These are phyloP conservation scores for Suillus fuscotomentosus DNA, from an alignment of 768 basidiomycete genomes.

Conservation along the genomic window DNA sequence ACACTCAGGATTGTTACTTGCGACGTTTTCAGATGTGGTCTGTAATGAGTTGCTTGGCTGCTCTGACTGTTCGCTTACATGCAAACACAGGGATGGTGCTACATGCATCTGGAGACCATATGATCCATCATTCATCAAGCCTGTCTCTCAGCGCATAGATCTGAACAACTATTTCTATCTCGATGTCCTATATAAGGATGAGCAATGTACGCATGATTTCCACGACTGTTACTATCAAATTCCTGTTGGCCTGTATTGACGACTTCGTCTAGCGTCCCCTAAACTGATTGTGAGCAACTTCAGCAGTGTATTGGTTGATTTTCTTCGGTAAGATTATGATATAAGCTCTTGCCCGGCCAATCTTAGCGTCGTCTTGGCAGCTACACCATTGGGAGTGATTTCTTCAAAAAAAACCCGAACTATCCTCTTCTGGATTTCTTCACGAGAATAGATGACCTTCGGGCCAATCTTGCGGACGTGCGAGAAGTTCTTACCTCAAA, in stretches of 20 bases:
- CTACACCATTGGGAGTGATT: constrained; percentile 12
- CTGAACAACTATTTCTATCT: constrained; percentile 19
- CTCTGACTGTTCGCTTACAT: neutral
- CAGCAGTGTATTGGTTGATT: constrained; percentile 15
- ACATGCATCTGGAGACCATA: neutral
- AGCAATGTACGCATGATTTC: neutral
- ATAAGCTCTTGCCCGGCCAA: too few species aligned
- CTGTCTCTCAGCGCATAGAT: constrained; percentile 13
- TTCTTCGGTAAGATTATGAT: constrained; percentile 13
- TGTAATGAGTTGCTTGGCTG: neutral
- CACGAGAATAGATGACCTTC: neutral
- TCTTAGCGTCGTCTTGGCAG: neutral
- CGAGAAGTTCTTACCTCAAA: neutral
- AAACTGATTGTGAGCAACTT: constrained; percentile 13
- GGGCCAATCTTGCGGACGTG: constrained; percentile 1
- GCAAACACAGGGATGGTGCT: neutral
- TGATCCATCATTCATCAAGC: constrained; percentile 7
- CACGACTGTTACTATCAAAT: neutral
- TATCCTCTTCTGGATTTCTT: constrained; percentile 6
- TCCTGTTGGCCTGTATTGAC: neutral
- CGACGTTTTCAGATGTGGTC: neutral
- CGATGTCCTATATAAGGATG: neutral
- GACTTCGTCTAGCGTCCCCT: neutral
- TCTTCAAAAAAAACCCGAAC: constrained; percentile 4
- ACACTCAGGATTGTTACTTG: neutral